Percentiles rank a stretch among this genome's conserved stretches.
phyloP scores from a whole-genome alignment of 2,329 filamentous ascomycete genomes.

The Corniculantispora saksenae region DNA sequence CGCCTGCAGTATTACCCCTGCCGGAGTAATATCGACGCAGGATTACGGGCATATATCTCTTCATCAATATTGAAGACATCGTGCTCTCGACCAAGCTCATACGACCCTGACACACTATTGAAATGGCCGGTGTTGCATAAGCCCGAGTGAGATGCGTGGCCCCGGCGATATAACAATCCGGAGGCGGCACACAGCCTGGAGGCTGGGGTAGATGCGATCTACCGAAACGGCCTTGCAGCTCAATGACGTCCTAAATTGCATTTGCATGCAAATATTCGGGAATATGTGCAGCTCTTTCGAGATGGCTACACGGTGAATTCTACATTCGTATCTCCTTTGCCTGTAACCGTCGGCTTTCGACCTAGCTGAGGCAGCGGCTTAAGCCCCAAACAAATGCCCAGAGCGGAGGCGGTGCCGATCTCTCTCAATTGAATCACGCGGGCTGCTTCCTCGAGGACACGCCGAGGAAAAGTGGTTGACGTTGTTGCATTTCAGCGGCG shows the following conservation, averaged over 20 bases:
- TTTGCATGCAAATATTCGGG: neutral
- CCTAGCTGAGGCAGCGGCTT: neutral
- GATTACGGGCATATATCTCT: neutral
- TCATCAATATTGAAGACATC: neutral
- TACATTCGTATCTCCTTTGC: too few relatives aligned
- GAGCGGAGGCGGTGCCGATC: neutral
- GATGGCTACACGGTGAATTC: neutral
- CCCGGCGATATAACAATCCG: constrained; percentile 2
- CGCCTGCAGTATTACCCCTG: neutral
- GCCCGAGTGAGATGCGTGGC: neutral
- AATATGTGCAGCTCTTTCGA: neutral
- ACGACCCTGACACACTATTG: neutral
- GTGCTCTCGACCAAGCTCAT: too few relatives aligned
- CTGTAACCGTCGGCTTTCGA: neutral
- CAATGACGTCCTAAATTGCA: neutral
- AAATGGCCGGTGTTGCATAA: neutral
- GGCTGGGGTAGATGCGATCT: constrained; percentile 1
- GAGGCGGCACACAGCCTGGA: neutral
- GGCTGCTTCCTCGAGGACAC: neutral
- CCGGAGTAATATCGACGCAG: neutral
- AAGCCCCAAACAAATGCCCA: neutral
- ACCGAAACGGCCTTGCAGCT: neutral
- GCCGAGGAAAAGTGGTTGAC: neutral
- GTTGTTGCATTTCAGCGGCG: too few relatives aligned
- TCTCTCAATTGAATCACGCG: neutral